These are phyloP conservation scores for Cystoisospora suis DNA, from an alignment of 169 alveolate species.

Conservation along the genomic window DNA sequence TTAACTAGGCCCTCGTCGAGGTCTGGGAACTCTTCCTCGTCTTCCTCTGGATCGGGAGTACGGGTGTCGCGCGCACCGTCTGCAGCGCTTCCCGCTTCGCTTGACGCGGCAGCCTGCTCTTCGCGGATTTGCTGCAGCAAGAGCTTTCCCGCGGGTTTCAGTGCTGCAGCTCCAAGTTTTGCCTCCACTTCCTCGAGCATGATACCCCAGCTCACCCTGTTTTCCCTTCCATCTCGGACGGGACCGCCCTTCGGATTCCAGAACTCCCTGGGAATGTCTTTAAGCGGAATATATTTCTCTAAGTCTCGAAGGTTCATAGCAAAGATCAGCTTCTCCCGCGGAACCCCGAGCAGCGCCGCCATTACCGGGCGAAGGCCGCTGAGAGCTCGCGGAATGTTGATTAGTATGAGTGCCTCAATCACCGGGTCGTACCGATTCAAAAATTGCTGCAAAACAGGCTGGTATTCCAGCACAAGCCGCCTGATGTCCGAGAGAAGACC, in stretches of 20 bases:
- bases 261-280: slow-evolving; percentile 44
- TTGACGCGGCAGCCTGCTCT: too few relatives aligned
- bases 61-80: too few relatives aligned
- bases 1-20: too few relatives aligned
- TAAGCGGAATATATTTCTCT: background rate
- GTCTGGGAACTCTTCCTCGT: too few relatives aligned
- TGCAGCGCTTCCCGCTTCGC: too few relatives aligned
- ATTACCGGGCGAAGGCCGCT: background rate
- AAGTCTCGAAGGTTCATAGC: background rate
- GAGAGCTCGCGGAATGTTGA: slow-evolving; percentile 19
- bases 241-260: slow-evolving; percentile 40
- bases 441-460: slow-evolving; percentile 14
- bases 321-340: background rate
- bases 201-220: slow-evolving; percentile 10
- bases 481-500: background rate
- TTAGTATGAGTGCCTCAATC: slow-evolving; percentile 23
- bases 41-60: too few relatives aligned
- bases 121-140: slow-evolving; percentile 1
- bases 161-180: slow-evolving; percentile 14
- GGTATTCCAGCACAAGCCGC: background rate
- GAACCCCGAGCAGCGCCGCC: slow-evolving; percentile 30
- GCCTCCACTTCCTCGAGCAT: slow-evolving; percentile 30
- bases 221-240: slow-evolving; percentile 20
- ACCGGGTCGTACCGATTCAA: slow-evolving; percentile 11
- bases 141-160: slow-evolving; percentile 4